Evolutionary conservation across 306 rosid species (phyloP), one percentile per base, ranked within the genome.

Genomic region (Quercus cerris): DNA sequence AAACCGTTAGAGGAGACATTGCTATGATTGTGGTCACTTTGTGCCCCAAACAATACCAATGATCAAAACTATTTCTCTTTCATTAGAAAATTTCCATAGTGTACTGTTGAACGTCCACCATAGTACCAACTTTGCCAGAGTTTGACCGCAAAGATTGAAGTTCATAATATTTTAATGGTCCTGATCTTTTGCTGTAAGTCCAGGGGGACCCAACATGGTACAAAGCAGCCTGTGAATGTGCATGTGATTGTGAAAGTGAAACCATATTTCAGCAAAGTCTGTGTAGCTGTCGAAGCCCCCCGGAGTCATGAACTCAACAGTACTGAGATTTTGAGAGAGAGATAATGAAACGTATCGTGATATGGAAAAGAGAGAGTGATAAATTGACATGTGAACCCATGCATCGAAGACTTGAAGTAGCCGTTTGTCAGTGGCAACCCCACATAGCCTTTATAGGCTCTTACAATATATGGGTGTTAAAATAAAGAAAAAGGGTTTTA

Each of bases 1-100:
- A 57, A 61, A 81, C 93, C 89, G 89, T 87, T 83, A 61, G 15
- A 7, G 77, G 89, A 69, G 75, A 83, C 90, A 82, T 25, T 20
- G n/a, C 14, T 28, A 86, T 82, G 71, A 84, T 82, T 73, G 73
- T 51, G 61, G 68, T 22, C 80, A 59, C 83, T 77, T 59, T 77
- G 25, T 73, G 70, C 72, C 68, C 57, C 46, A 27, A 54, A 13
- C 25, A 22, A n/a, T 25, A 68, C 31, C n/a, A 22, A n/a, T 35
- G 70, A 38, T 3, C 41, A 38, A 38, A 7, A 38, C 46, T 71
- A 38, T 78, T 57, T 18, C 33, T 46, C 33, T 67, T 67, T 71
- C 27, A 73, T 18, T 72, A 62, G 20, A 74, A 66, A 63, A 31
- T 70, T 44, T 69, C 41, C 18, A 44, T 44, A 41, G 22, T 1